Evolutionary conservation across 176 grass and related monocot genomes (phyloP).

Genomic region (Phoenix dactylifera): DNA sequence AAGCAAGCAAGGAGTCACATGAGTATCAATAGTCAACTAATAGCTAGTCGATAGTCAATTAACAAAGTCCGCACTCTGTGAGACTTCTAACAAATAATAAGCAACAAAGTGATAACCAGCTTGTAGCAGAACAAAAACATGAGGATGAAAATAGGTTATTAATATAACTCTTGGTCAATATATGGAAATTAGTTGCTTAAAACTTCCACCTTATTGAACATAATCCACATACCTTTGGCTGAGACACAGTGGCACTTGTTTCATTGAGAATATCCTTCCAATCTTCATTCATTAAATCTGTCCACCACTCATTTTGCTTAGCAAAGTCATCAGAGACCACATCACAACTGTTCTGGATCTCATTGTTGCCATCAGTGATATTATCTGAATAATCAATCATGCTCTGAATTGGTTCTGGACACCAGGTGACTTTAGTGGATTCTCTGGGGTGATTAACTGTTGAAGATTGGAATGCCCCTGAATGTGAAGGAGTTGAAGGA

Average conservation of each 20-base stretch:
- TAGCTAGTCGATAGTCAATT: no score
- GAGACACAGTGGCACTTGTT: constrained; percentile 15
- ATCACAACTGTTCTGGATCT: neutral
- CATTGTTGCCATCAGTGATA: neutral
- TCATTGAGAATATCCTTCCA: constrained; percentile 37
- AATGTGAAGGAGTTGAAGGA: constrained; percentile 14
- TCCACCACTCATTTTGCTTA: constrained; percentile 32
- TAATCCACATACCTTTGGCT: constrained; percentile 21
- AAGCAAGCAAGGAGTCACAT: no score
- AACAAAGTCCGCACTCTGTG: no score
- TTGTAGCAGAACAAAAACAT: no score
- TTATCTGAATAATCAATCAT: constrained; percentile 4
- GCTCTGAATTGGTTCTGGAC: constrained; percentile 8
- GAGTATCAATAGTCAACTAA: no score
- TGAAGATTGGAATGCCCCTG: neutral
- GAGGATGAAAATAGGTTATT: no score
- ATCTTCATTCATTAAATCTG: constrained; percentile 32
- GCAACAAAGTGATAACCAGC: no score
- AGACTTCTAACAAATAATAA: no score
- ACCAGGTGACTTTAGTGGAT: constrained; percentile 24
- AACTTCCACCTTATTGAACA: no score
- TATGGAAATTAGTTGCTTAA: no score
- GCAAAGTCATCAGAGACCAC: constrained; percentile 18
- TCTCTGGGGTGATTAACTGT: constrained; percentile 4
- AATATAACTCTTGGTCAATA: no score